Evolutionary conservation across 176 grass and related monocot genomes (phyloP), one percentile per base, ranked within the genome.

Genomic region (Elaeis guineensis): DNA sequence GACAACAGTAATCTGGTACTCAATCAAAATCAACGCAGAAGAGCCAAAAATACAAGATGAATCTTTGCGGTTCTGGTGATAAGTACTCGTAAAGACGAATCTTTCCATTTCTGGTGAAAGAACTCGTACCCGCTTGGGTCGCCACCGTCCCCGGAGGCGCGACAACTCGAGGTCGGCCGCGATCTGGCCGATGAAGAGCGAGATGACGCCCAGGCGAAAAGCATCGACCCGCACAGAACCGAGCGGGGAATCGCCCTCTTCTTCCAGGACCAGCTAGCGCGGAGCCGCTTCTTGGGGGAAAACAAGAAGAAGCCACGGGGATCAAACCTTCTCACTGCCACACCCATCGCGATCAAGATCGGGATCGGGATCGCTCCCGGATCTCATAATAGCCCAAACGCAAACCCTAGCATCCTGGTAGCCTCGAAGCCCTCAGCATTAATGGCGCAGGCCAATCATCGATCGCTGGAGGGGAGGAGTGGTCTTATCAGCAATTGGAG

Each of bases 161-260:
- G 84, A 85, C 92, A 83, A 85, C 50, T 97, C 86, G 60, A 83
- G 80, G 69, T 91, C 78, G 49, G 92, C 80, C 30, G 89, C 83
- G 44, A 97, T 79, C 59, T 97, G 81, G 0, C 92, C 92, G 15
- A 80, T 88, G 53, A 91, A 75, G 25, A 97, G 75, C 6, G 92
- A 97, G 61, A 90, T 70, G 3, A 97, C 75, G 32, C 83, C 92
- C 54, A 97, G 66, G 69, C 26, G 57, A 97, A 88, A 2, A 91
- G 81, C 18, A 83, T 75, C 32, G 66, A 53, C 11, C 87, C 92
- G 7, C 85, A 65, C 54, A 81, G 64, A 9, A 88, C 32, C 5
- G 86, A 79, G 3, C 69, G 84, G 16, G 70, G 78, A 35, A 71
- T 20, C 54, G 55, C 0, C 28, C 28, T 30, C 28, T 6, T 30